Evolutionary conservation across 768 basidiomycete genomes (phyloP).

Genomic region (Gyrodon lividus): DNA sequence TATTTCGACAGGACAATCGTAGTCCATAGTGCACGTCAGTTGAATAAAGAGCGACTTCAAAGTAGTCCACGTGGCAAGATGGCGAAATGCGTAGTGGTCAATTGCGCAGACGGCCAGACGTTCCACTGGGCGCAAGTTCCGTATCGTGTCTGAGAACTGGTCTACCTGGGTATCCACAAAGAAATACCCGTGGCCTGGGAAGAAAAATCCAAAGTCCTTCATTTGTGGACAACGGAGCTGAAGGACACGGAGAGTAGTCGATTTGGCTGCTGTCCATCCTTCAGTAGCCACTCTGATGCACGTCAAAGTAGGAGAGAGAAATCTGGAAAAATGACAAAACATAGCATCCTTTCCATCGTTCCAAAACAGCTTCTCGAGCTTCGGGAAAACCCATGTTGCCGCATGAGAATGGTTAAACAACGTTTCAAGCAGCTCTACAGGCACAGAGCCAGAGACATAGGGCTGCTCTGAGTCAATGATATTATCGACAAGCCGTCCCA

Average conservation of each 20-base stretch:
- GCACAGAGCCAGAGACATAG: not conserved
- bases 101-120: not conserved
- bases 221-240: not conserved
- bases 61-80: not conserved
- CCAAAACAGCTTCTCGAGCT: not conserved
- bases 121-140: not conserved
- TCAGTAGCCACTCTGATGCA: not conserved
- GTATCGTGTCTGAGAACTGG: not conserved
- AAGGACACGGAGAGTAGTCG: not conserved
- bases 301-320: not conserved
- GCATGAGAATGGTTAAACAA: not conserved
- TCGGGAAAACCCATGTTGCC: not conserved
- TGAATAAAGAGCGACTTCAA: not conserved
- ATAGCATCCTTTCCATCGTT: not conserved
- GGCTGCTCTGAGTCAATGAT: not conserved
- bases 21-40: not conserved
- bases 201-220: not conserved
- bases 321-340: not conserved
- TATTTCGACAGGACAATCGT: not conserved
- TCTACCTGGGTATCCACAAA: not conserved
- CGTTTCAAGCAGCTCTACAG: not conserved
- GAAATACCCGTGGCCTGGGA: not conserved
- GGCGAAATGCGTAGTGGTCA: not conserved
- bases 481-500: not conserved
- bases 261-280: not conserved